Evolutionary conservation across 2,329 filamentous ascomycete species (phyloP).

Genomic region (Cadophora sp.): DNA sequence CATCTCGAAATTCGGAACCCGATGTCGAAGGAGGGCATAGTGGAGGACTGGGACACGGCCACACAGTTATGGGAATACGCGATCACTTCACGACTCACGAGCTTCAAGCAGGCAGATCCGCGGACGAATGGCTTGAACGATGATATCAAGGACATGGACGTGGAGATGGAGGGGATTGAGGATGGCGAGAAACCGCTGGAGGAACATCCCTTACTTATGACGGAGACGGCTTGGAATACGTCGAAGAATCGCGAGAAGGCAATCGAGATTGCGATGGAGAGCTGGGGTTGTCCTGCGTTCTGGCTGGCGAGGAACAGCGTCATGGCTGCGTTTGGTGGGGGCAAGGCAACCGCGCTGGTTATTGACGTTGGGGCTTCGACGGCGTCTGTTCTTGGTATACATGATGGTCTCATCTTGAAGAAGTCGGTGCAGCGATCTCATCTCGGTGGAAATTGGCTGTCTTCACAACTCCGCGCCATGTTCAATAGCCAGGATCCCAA

Average conservation of each 20-base stretch:
- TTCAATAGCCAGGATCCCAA: conserved; percentile 74
- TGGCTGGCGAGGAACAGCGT: conserved; percentile 91
- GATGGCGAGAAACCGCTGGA: conserved; percentile 78
- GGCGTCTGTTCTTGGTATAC: conserved; percentile 87
- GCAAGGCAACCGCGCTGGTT: conserved; percentile 91
- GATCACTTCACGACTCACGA: conserved; percentile 87
- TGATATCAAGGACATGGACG: conserved; percentile 55
- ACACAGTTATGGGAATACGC: conserved; percentile 91
- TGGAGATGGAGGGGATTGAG: conserved; percentile 63
- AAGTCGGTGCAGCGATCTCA: conserved; percentile 87
- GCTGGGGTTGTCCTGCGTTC: conserved; percentile 93
- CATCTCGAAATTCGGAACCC: conserved; percentile 89
- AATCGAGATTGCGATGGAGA: conserved; percentile 96
- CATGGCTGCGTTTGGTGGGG: conserved; percentile 87
- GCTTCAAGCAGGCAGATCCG: conserved; percentile 71
- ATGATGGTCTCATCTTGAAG: conserved; percentile 93
- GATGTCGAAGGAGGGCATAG: conserved; percentile 85
- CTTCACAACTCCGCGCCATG: conserved; percentile 82
- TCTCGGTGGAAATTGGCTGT: conserved; percentile 88
- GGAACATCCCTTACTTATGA: conserved; percentile 92
- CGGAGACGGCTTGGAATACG: conserved; percentile 92
- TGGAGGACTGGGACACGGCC: conserved; percentile 96
- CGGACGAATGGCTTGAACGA: conserved; percentile 83
- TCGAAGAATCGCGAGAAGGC: conserved; percentile 89
- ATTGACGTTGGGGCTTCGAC: conserved; percentile 90